Evolutionary conservation across 129 eudicot genomes (phyloP).

Genomic region (Flaveria ramosissima): DNA sequence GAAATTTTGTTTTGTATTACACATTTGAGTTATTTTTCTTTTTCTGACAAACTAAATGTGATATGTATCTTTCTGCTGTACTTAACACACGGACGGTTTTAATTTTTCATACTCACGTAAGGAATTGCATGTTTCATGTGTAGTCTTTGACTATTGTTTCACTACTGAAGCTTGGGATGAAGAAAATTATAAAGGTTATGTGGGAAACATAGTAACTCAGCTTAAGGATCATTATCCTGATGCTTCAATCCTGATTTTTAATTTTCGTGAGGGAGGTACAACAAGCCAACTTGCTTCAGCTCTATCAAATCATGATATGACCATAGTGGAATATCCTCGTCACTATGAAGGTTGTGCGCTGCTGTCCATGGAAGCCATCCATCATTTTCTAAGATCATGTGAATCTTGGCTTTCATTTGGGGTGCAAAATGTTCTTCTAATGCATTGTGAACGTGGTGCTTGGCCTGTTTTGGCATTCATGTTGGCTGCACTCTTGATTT

Average conservation of each 20-base stretch:
- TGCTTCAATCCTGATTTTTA: conserved; percentile 67
- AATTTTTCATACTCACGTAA: background rate
- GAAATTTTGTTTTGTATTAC: background rate
- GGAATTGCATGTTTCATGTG: conserved; percentile 23
- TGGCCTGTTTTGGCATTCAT: conserved; percentile 82
- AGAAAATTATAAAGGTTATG: conserved; percentile 49
- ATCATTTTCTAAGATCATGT: conserved; percentile 69
- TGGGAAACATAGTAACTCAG: conserved; percentile 57
- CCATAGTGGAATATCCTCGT: conserved; percentile 73
- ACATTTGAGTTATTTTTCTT: background rate
- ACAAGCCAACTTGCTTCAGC: conserved; percentile 51
- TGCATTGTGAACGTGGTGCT: conserved; percentile 81
- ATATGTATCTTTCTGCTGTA: background rate
- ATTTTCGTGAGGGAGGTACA: conserved; percentile 63
- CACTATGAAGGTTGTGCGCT: conserved; percentile 66
- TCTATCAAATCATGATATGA: conserved; percentile 57
- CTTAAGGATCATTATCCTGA: conserved; percentile 61
- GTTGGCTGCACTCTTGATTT: conserved; percentile 79
- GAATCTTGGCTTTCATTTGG: conserved; percentile 81
- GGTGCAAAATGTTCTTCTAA: conserved; percentile 62
- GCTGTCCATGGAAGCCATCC: conserved; percentile 70
- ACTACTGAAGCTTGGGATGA: conserved; percentile 60
- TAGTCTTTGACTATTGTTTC: conserved; percentile 92
- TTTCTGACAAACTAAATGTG: background rate
- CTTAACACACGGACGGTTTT: background rate